A percentile compares a stretch with the other conserved stretches of the same genome.
These are phyloP conservation scores for Euphorbia peplus DNA, from an alignment of 345 rosid genomes.

Conservation along the genomic window DNA sequence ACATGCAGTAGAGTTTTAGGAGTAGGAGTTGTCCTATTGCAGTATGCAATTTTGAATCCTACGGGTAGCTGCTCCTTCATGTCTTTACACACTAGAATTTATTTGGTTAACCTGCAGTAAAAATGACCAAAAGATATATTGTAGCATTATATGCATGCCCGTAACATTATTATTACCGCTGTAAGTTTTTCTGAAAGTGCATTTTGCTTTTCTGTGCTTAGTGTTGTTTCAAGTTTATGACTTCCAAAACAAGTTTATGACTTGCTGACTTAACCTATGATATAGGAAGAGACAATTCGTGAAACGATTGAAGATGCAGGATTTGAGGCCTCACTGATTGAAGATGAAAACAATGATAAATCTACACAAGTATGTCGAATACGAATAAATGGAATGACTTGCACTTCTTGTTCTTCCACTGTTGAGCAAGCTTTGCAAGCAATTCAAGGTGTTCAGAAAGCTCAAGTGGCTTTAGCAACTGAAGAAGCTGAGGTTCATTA, in stretches of 20 bases:
- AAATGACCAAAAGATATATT: background rate
- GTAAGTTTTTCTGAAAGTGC: background rate
- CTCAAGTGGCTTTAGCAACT: slow-evolving; percentile 78
- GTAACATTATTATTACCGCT: background rate
- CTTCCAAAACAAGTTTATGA: background rate
- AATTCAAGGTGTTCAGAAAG: slow-evolving; percentile 60
- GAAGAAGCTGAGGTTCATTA: slow-evolving; percentile 81
- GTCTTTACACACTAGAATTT: background rate
- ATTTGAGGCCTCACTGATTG: slow-evolving; percentile 57
- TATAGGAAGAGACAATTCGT: slow-evolving; percentile 74
- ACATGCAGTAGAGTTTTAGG: background rate
- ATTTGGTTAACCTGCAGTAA: background rate
- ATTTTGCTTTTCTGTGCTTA: background rate
- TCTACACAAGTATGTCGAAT: slow-evolving; percentile 64
- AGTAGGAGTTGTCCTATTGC: no score
- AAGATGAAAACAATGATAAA: slow-evolving; percentile 49
- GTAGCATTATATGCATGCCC: background rate
- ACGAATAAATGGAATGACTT: slow-evolving; percentile 83
- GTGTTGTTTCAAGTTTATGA: background rate
- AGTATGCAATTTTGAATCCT: background rate
- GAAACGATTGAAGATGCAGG: slow-evolving; percentile 88
- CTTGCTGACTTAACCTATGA: background rate
- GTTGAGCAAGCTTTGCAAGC: slow-evolving; percentile 63
- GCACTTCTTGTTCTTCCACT: slow-evolving; percentile 77
- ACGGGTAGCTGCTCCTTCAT: background rate